Evolutionary conservation across 2,329 filamentous ascomycete species (phyloP).

Genomic region (Trichoderma arundinaceum): DNA sequence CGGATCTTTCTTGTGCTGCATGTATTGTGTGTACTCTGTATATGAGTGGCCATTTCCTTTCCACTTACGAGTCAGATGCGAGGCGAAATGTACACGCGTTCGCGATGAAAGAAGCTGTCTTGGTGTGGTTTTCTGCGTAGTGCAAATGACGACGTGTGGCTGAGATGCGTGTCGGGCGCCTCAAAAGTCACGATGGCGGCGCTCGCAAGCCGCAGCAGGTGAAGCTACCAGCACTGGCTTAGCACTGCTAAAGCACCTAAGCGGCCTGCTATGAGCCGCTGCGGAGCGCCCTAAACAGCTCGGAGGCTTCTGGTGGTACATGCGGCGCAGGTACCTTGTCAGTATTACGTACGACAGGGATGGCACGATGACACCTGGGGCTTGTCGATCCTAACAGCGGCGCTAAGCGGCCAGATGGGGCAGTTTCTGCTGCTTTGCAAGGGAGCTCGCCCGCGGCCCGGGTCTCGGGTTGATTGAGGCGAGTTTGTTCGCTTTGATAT

Average conservation of each 20-base stretch:
- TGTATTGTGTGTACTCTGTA: not conserved
- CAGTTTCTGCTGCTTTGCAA: too few species aligned
- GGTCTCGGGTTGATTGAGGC: too few species aligned
- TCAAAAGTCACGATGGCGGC: not conserved
- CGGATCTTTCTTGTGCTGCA: not conserved
- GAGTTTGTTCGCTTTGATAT: too few species aligned
- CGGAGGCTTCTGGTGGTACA: not conserved
- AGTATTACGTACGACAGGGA: conserved; percentile 1
- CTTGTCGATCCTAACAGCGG: not conserved
- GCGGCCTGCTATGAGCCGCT: too few species aligned
- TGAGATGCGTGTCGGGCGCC: not conserved
- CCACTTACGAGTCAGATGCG: conserved; percentile 9
- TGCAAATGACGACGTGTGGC: conserved; percentile 4
- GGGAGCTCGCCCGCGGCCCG: too few species aligned
- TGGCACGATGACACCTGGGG: not conserved
- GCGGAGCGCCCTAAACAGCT: too few species aligned
- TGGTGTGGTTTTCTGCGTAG: not conserved
- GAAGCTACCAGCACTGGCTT: too few species aligned
- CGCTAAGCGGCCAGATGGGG: not conserved
- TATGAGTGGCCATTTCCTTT: not conserved
- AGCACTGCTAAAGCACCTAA: too few species aligned
- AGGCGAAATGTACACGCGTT: conserved; percentile 29
- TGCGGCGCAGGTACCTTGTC: not conserved
- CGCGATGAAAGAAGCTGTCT: not conserved
- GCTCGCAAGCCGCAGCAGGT: too few species aligned